Evolutionary conservation across 305 asterid species (phyloP), one percentile per base, ranked within the genome.

Genomic region (Lippia alba): DNA sequence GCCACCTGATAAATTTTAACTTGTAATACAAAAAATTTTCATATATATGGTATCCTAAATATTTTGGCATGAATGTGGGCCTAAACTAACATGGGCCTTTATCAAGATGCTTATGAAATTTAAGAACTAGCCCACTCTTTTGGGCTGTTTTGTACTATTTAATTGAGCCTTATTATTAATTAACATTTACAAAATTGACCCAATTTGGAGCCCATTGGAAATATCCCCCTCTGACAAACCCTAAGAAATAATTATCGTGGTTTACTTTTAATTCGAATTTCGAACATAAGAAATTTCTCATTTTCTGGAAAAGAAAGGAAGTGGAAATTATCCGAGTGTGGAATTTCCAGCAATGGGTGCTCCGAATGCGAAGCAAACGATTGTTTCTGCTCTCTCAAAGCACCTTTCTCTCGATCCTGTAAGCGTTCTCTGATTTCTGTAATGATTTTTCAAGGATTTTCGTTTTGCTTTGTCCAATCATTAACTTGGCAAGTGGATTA

Each of bases 321-420:
- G 34, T 5, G 33, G 32, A 51, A 14, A 24, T 30, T 9, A 33
- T 16, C 41, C 59, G 16, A 58, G 41, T 45, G 41, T 60, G 33
- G 74, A 60, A 58, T 71, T 34, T 59, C 66, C 18, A 18, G 54
- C 73, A 49, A 86, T 85, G 95, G 83, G 82, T 48, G 72, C 86
- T 41, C 60, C 67, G 30, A 66, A 61, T 67, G 71, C 39, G 61
- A 80, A 78, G 81, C 82, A 66, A 17, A 75, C 57, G 6, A 19
- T 81, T 66, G 76, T 81, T 19, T 40, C 71, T 11, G 83, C 91
- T 72, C 89, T 91, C 57, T 84, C 79, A 49, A 82, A 82, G 64
- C 74, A 70, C 64, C 83, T 78, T 75, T 70, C 85, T 9, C 8
- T 81, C 6, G 89, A 88, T 74, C 66, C 82, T 7, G 97, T 91